Conservation (phyloP, 148 eudicot species). For the Fallopia convolvulus region DNA sequence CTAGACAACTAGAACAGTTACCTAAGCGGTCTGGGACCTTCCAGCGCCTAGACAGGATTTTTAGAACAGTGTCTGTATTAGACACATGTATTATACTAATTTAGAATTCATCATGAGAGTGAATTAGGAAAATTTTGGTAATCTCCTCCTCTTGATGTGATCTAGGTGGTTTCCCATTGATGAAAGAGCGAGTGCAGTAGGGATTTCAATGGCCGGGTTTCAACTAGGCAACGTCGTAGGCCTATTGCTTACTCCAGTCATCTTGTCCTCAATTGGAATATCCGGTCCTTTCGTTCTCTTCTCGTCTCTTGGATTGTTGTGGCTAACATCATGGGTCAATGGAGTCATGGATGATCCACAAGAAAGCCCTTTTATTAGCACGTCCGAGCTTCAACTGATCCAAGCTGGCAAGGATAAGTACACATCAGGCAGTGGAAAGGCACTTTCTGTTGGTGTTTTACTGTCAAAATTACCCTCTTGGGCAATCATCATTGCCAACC, state of each 20-base stretch:
- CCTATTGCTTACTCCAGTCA: slow-evolving; percentile 54
- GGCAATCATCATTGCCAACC: slow-evolving; percentile 81
- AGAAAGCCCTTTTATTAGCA: slow-evolving; percentile 39
- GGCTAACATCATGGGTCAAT: slow-evolving; percentile 60
- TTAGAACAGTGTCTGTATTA: too few relatives aligned
- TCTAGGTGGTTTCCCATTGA: slow-evolving; percentile 84
- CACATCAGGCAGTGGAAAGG: slow-evolving; percentile 23
- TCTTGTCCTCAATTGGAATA: slow-evolving; percentile 61
- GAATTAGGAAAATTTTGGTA: not conserved
- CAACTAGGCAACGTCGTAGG: slow-evolving; percentile 93
- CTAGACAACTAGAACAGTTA: too few relatives aligned
- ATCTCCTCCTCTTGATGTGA: not conserved
- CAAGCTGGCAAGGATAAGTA: slow-evolving; percentile 57
- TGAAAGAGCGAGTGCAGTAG: slow-evolving; percentile 92
- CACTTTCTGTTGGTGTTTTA: slow-evolving; percentile 35
- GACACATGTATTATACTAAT: not conserved
- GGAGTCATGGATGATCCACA: slow-evolving; percentile 64
- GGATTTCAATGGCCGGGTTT: slow-evolving; percentile 93
- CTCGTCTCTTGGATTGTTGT: slow-evolving; percentile 71
- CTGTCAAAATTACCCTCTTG: slow-evolving; percentile 81
- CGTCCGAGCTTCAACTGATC: slow-evolving; percentile 55
- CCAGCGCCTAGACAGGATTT: too few relatives aligned
- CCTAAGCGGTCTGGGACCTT: too few relatives aligned
- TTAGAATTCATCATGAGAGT: not conserved
- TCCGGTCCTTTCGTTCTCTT: slow-evolving; percentile 82